Percentiles rank a stretch among this genome's conserved stretches.
Conservation (phyloP, 192 early-diverging fungal genomes). For the Coemansia erecta region DNA sequence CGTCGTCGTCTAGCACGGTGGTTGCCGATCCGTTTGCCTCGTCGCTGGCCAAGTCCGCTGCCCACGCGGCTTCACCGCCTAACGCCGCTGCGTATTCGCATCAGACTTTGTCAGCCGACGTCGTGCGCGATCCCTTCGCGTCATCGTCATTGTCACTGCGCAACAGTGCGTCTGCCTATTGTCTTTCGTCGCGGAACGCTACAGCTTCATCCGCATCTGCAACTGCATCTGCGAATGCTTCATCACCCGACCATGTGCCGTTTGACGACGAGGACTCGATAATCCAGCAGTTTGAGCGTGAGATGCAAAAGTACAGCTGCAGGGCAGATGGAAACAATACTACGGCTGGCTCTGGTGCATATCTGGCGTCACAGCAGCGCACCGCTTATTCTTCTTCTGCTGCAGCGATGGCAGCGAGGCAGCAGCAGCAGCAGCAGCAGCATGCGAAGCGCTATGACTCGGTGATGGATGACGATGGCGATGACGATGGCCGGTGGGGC, state of each 20-base stretch:
- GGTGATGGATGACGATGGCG: constrained; percentile 6
- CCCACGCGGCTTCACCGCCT: too few species aligned
- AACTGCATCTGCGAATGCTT: background rate
- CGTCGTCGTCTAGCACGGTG: constrained; percentile 1
- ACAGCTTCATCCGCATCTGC: constrained; percentile 11
- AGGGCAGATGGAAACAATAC: background rate
- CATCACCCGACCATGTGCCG: constrained; percentile 31
- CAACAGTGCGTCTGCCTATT: too few species aligned
- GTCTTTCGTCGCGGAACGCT: too few species aligned
- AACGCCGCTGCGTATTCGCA: too few species aligned
- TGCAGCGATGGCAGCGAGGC: too few species aligned
- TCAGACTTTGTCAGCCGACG: background rate
- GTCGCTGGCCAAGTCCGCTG: background rate
- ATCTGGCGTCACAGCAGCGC: too few species aligned
- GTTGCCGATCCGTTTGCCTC: constrained; percentile 44
- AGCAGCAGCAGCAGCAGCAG: background rate
- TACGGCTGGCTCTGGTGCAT: background rate
- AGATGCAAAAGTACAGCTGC: constrained; percentile 43
- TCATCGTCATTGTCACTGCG: too few species aligned
- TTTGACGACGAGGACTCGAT: constrained; percentile 54
- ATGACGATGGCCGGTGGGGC: constrained; percentile 14
- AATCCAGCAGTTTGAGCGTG: constrained; percentile 55
- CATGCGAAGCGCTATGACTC: constrained; percentile 6
- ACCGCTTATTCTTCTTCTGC: too few species aligned
- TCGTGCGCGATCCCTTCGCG: constrained; percentile 45